These are phyloP conservation scores for Monosporozyma unispora DNA, from an alignment of 805 yeast species.

Conservation along the genomic window DNA sequence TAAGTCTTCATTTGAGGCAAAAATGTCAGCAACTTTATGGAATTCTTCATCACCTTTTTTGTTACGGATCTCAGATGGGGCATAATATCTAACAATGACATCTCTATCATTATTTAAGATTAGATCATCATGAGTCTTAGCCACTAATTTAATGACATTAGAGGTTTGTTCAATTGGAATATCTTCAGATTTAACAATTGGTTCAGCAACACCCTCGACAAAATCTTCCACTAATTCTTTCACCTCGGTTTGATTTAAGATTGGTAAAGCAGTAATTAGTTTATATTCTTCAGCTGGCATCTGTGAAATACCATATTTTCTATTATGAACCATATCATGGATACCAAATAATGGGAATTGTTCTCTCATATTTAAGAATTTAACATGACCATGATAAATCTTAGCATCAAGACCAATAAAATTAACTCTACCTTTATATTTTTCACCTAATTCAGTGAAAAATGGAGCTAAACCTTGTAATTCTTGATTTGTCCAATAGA, in stretches of 20 bases:
- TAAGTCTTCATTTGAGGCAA: conserved; percentile 41
- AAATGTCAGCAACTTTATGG: conserved; percentile 75
- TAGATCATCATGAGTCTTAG: conserved; percentile 66
- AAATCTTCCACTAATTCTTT: conserved; percentile 54
- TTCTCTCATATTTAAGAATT: conserved; percentile 71
- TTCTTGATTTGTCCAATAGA: conserved; percentile 61
- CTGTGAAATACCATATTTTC: conserved; percentile 74
- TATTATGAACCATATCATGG: conserved; percentile 59
- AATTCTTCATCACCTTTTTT: conserved; percentile 81
- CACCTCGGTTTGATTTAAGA: conserved; percentile 11
- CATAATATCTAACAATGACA: conserved; percentile 83
- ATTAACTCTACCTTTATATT: conserved; percentile 69
- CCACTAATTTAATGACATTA: conserved; percentile 70
- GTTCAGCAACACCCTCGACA: conserved; percentile 53
- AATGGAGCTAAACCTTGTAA: conserved; percentile 44
- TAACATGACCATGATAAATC: conserved; percentile 78
- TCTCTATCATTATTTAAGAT: conserved; percentile 52
- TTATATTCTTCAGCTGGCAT: conserved; percentile 25
- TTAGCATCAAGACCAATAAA: conserved; percentile 84
- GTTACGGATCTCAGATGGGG: conserved; percentile 98
- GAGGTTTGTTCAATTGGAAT: conserved; percentile 76
- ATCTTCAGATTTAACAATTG: conserved; percentile 77
- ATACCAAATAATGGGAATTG: conserved; percentile 86
- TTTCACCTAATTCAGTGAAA: conserved; percentile 58
- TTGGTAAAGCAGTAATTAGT: conserved; percentile 8